Base-by-base conservation (phyloP, 2,329 filamentous ascomycete species). In the Waltergamsia citrina region DNA sequence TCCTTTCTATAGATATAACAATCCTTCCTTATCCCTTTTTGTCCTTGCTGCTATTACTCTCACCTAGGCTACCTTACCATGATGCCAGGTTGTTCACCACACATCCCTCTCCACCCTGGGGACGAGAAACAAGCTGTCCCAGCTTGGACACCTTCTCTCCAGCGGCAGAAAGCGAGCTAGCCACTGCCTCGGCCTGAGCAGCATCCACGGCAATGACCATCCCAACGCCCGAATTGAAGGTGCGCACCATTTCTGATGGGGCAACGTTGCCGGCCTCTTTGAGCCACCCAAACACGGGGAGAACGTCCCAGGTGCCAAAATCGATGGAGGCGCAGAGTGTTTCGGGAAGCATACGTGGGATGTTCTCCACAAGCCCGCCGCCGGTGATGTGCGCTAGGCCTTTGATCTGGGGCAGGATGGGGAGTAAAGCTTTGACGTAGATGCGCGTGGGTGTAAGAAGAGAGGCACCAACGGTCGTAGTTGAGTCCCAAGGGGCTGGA, bases 381-480 rank as follows among this genome's bases (percentile, higher is more conserved):
- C 92, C 92, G 0, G 92, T 98, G 62, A 98, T 96, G 62, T 98
- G 92, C 9, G 92, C 84, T 57, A 96, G 82, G 34, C 92, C 92
- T 64, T 94, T 94, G 56, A 96, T 69, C 26, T 86, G 65, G 8
- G 69, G 62, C 16, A 74, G 60, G 1, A 82, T 73, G 32, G 77
- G 71, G 8, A 96, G 73, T 16, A 94, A 62, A 22, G 82, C 69
- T 54, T 82, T 83, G 49, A 96, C 92, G 60, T 98, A 98, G 55
- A 98, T 95, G 44, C 81, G 75, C 2, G 92, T 98, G 0, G 92
- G 92, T 3, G 83, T 87, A 38, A 98, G 72, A 23, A 98, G 74
- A 43, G 78, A 81, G 33, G 78, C 70, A 41, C 92, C 92, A 17
- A 94, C 65, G 2, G 67, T 74, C 19, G 62, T 65, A 34, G 35